These are phyloP conservation scores for Podospora pseudopauciseta DNA, from an alignment of 495 filamentous ascomycete genomes.

Conservation along the genomic window DNA sequence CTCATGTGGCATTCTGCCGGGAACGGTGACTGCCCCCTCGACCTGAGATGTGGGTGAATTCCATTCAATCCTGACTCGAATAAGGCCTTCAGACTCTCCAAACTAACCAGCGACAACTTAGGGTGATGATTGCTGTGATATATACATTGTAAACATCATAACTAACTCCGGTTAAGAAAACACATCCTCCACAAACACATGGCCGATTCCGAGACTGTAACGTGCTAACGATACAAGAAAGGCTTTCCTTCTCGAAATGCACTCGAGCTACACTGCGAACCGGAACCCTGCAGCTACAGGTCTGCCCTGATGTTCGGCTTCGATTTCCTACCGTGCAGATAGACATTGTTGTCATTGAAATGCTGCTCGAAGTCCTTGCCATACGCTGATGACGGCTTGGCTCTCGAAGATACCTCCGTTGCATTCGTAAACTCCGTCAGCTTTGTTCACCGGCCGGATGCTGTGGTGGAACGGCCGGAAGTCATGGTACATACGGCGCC, in stretches of 20 bases:
- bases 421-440: slow-evolving; percentile 9
- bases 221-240: slow-evolving; percentile 6
- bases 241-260: neutral
- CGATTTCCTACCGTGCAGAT: too few relatives aligned
- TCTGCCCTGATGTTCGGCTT: too few relatives aligned
- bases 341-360: slow-evolving; percentile 35
- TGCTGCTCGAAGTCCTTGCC: slow-evolving; percentile 34
- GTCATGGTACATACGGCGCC: too few relatives aligned
- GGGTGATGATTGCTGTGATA: too few relatives aligned
- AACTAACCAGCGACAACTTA: too few relatives aligned
- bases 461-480: too few relatives aligned
- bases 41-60: too few relatives aligned
- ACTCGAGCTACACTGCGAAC: slow-evolving; percentile 2
- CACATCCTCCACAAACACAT: slow-evolving; percentile 14
- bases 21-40: too few relatives aligned
- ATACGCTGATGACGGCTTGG: slow-evolving; percentile 25
- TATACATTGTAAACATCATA: too few relatives aligned
- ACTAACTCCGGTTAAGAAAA: neutral
- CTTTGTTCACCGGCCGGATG: slow-evolving; percentile 19
- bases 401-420: neutral
- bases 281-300: slow-evolving; percentile 3
- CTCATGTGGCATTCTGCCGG: too few relatives aligned
- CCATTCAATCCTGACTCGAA: too few relatives aligned
- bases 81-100: too few relatives aligned
- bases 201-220: neutral